Base-by-base conservation (phyloP, 768 basidiomycete species). In the Tulasnella sp. region DNA sequence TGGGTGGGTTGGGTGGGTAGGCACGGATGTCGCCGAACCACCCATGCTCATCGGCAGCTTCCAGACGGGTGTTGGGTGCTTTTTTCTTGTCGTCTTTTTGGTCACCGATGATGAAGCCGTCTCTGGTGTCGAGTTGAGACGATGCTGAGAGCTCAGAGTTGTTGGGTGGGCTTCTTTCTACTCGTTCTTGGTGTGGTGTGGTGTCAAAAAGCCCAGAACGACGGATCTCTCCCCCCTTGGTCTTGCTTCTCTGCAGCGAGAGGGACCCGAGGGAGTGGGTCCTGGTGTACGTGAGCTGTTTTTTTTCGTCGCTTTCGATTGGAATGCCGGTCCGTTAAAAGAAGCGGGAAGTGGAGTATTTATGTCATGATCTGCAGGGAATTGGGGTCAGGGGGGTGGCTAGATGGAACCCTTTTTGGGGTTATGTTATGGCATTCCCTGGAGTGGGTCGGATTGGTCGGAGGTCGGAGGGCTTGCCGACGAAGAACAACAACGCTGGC, bases 131-230 rank as follows among this genome's bases (percentile, higher is more conserved):
- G 62, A 68, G 62, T 68, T 68, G 62, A 68, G 62, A 68, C 62
- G 62, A 68, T 68, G 62, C 62, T 68, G 62, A 68, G 62, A 68
- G 62, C 48, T 62, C 58, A n/a, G 62, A 68, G 62, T 52, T 14
- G n/a, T 44, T 68, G 62, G 62, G 62, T 68, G 62, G n/a, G 62
- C 62, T 68, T 68, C 34, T 36, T 68, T n/a, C n/a, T n/a, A n/a
- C n/a, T n/a, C 62, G 62, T 68, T 68, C 62, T 68, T 68, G 62
- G 62, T 68, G 62, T 31, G 62, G 62, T 68, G 62, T 68, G 62
- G 62, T 36, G 62, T 68, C 62, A 68, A 68, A 68, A 68, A 68
- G 62, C 62, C 62, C 62, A 68, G 62, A 68, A 68, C 62, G 62
- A 68, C 62, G 62, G 62, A 68, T 68, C 62, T 68, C 52, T 44